Evolutionary conservation across 108 stramenopile genomes (phyloP), one percentile per base, ranked within the genome.

Genomic region (Discostella pseudostelligera): DNA sequence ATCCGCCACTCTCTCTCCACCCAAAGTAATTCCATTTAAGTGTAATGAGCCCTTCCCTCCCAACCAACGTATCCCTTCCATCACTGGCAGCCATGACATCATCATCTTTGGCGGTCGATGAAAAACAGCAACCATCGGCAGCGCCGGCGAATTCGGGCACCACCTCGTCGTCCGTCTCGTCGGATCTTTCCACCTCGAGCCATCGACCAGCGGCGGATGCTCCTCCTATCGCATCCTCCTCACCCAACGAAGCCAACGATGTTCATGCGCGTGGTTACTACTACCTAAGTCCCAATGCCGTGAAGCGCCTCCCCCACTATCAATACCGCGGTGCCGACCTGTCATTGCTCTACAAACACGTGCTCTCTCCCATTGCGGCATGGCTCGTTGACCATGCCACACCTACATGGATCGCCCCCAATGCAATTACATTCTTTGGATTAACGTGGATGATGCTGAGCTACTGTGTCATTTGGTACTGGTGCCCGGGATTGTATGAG

Each of bases 391-490:
- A 91, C 55, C 40, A 81, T 8, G 59, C 76, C 42, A 86, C 86
- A 24, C 94, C 96, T 4, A 56, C 36, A 8, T 83, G 81, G 66
- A 48, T 98, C 39, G 95, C 97, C 9, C 97, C 97, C 17, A 98
- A 98, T 71, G 76, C 84, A 56, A 90, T 98, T 36, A 98, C 97
- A 4, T 57, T 83, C 5, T 50, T 87, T 20, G 97, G 97, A 11
- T 63, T 98, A 45, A 37, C 74, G 32, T 78, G 82, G 68, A 94
- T 96, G 88, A 56, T 93, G 2, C n/a, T 70, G 0, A 78, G 89
- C 46, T 95, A 93, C 66, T 25, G 44, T 25, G 24, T 84, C 29
- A 69, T 89, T 43, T 94, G 87, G 84, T 71, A 61, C 53, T 83
- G 76, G 59, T 84, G 76, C 40, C 93, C 84, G 6, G 42, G 71